Evolutionary conservation across 768 basidiomycete genomes (phyloP), one percentile per base, ranked within the genome.

Genomic region (Boletus eberwhitei): DNA sequence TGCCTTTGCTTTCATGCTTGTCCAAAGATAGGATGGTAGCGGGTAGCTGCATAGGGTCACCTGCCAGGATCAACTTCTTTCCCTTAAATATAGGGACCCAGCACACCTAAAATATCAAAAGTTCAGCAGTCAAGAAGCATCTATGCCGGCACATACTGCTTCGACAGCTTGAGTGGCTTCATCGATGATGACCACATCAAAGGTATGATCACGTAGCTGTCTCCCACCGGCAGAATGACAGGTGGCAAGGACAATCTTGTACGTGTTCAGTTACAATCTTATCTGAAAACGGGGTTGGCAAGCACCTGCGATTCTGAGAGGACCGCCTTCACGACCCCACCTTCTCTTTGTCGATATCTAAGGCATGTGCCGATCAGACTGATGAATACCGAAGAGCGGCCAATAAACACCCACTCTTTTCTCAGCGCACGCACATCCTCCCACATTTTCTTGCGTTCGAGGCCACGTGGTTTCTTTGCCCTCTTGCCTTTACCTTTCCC

Each of bases 151-250:
- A 68, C 82, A 55, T 65, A 94, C 94, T 22, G 94, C 93, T 73
- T 99, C 96, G 14, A 97, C 66, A 4, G 95, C 96, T 69, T 98
- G 97, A 0, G 97, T 98, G 0, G 97, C 97, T 73, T 99, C 97
- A 61, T 99, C 97, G 50, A 99, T 95, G 43, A 99, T 88, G 12
- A 94, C 84, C 0, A 96, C 88, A 66, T 99, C 97, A 64, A 99
- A 99, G 2, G 79, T 72, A 52, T 86, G 79, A 55, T 87, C 83
- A 40, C 81, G 79, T 8, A 98, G 72, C 59, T 95, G 92, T 21
- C 88, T 75, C 4, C 90, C 87, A 1, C 96, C 97, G 6, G 96
- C 83, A 13, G 93, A 90, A 74, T 98, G 95, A 60, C 96, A 98
- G 3, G 97, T 99, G 2, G 94, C 87, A 12, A 98, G 72, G 1